phyloP scores from a whole-genome alignment of 1,139 yeast genomes.

The Zygoascus hellenicus region DNA sequence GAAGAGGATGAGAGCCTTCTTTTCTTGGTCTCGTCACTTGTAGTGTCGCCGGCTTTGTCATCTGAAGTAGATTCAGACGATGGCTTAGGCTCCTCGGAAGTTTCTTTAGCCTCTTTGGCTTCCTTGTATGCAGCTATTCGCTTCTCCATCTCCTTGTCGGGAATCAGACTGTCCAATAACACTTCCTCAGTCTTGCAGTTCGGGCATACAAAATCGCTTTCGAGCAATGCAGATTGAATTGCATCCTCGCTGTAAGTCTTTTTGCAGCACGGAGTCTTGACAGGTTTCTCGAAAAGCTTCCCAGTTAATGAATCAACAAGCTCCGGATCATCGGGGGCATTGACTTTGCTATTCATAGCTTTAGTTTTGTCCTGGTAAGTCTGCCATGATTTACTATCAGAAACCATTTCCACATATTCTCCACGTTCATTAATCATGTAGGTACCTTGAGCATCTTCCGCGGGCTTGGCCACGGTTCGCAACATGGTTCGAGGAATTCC shows the following conservation, averaged over 20 bases:
- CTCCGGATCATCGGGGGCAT: conserved; percentile 52
- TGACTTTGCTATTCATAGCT: conserved; percentile 40
- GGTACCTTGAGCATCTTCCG: conserved; percentile 54
- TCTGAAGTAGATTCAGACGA: background rate
- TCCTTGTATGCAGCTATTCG: conserved; percentile 50
- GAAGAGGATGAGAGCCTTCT: conserved; percentile 17
- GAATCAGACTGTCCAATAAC: conserved; percentile 62
- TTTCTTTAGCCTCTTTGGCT: conserved; percentile 33
- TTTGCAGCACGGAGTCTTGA: conserved; percentile 81
- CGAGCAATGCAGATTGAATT: conserved; percentile 71
- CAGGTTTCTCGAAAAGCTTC: conserved; percentile 63
- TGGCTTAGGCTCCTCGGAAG: conserved; percentile 8
- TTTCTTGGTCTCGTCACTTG: conserved; percentile 25
- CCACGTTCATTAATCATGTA: conserved; percentile 93
- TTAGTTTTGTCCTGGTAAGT: conserved; percentile 56
- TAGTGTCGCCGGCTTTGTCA: background rate
- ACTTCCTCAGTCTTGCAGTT: conserved; percentile 72
- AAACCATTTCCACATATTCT: conserved; percentile 88
- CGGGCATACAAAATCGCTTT: conserved; percentile 87
- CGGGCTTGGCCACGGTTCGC: conserved; percentile 69
- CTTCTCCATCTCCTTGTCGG: conserved; percentile 53
- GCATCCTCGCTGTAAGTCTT: conserved; percentile 51
- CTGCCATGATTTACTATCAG: conserved; percentile 91
- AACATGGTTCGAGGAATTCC: conserved; percentile 95
- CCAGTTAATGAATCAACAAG: conserved; percentile 57